These are phyloP conservation scores for Yarrowia galli DNA, from an alignment of 1,139 yeast species.

Conservation along the genomic window DNA sequence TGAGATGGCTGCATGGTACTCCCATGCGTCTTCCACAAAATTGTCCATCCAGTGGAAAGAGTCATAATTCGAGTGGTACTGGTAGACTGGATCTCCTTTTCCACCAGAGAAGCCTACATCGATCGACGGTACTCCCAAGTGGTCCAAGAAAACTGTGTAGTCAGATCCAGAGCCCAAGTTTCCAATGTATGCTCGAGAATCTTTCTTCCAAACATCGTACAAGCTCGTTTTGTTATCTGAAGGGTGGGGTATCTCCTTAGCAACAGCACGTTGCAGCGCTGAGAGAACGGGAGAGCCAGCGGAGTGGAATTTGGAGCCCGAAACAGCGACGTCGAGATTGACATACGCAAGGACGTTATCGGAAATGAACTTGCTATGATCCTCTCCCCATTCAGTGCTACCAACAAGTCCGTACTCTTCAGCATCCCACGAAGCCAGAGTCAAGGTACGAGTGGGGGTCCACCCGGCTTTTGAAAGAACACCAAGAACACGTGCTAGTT, in stretches of 20 bases:
- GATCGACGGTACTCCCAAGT: slow-evolving; percentile 68
- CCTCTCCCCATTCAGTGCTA: slow-evolving; percentile 74
- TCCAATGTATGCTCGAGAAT: slow-evolving; percentile 52
- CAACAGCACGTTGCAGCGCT: slow-evolving; percentile 53
- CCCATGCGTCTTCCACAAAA: slow-evolving; percentile 65
- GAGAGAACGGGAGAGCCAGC: slow-evolving; percentile 63
- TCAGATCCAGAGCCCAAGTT: slow-evolving; percentile 73
- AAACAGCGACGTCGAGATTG: slow-evolving; percentile 67
- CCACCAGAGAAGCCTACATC: slow-evolving; percentile 62
- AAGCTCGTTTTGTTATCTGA: slow-evolving; percentile 55
- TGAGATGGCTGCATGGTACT: slow-evolving; percentile 61
- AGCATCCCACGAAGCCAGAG: slow-evolving; percentile 75
- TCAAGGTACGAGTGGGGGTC: slow-evolving; percentile 68
- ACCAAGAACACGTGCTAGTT: slow-evolving; percentile 63
- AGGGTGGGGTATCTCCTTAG: slow-evolving; percentile 58
- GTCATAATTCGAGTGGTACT: slow-evolving; percentile 74
- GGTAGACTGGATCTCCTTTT: slow-evolving; percentile 61
- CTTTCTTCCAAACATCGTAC: slow-evolving; percentile 63
- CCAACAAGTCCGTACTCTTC: slow-evolving; percentile 75
- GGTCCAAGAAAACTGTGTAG: slow-evolving; percentile 71
- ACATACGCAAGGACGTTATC: slow-evolving; percentile 64
- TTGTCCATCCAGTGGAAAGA: slow-evolving; percentile 70
- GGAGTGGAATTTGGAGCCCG: slow-evolving; percentile 59
- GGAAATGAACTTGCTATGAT: slow-evolving; percentile 54
- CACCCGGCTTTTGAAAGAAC: slow-evolving; percentile 61